phyloP scores from a whole-genome alignment of 2,329 filamentous ascomycete species.

The Aspergillus sp. region DNA sequence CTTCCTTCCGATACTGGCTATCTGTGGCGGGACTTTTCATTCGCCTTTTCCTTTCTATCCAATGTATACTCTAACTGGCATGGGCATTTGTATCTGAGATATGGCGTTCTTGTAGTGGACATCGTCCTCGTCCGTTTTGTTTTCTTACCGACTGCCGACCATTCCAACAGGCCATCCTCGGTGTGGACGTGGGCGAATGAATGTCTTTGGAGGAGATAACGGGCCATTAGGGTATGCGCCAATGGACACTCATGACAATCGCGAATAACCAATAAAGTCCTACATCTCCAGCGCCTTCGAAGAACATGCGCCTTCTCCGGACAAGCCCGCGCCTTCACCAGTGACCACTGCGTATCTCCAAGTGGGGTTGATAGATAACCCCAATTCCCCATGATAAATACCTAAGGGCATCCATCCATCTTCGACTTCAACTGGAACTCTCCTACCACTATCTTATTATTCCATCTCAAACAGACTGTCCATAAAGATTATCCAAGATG shows the following conservation, averaged over 20 bases:
- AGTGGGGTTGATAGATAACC: conserved; percentile 33
- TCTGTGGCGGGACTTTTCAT: background rate
- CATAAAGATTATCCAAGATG: conserved; percentile 1
- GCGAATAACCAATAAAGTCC: conserved; percentile 8
- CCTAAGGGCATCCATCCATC: background rate
- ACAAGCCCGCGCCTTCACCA: conserved; percentile 10
- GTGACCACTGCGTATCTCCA: conserved; percentile 39
- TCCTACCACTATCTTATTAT: background rate
- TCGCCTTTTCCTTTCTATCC: conserved; percentile 17
- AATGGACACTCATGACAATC: background rate
- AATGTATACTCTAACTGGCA: conserved; percentile 37
- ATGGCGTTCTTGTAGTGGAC: conserved; percentile 33
- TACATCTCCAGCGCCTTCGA: conserved; percentile 10
- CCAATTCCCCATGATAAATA: background rate
- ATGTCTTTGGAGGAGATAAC: background rate
- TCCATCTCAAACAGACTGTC: background rate
- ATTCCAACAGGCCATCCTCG: background rate
- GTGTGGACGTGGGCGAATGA: background rate
- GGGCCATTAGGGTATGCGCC: background rate
- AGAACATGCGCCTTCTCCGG: conserved; percentile 17
- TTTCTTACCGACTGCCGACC: conserved; percentile 5
- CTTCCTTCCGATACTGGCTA: background rate
- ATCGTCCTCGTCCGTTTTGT: conserved; percentile 4
- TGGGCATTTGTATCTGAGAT: conserved; percentile 37
- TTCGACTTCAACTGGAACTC: background rate